Conservation (phyloP, 768 basidiomycete genomes). For the Trametes punicea region DNA sequence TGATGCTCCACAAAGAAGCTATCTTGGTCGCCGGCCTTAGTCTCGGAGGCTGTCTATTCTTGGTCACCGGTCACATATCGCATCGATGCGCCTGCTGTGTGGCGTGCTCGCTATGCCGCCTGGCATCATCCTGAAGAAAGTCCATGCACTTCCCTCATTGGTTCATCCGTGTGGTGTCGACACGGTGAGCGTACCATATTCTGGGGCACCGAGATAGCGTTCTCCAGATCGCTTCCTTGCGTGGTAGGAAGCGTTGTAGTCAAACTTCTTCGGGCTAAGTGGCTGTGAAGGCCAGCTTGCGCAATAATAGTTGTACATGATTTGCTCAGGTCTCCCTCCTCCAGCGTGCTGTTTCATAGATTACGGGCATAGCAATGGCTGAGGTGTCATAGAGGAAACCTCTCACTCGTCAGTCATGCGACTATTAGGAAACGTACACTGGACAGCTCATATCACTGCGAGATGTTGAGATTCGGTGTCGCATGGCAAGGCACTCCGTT, state of each 20-base stretch:
- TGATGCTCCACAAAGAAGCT: background rate
- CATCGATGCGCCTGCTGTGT: background rate
- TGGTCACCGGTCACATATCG: background rate
- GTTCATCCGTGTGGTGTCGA: background rate
- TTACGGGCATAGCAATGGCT: no score
- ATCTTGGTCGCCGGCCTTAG: background rate
- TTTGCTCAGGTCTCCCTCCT: no score
- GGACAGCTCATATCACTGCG: no score
- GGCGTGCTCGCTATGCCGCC: background rate
- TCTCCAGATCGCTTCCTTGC: background rate
- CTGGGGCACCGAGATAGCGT: background rate
- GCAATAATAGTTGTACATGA: no score
- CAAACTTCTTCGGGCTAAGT: background rate
- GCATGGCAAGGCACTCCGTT: no score
- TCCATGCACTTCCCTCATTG: background rate
- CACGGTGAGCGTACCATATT: background rate
- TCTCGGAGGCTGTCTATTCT: conserved; percentile 6
- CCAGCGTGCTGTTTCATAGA: no score
- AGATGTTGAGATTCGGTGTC: no score
- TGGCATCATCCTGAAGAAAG: conserved; percentile 11
- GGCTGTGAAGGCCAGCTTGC: background rate
- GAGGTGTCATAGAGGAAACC: no score
- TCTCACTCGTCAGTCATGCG: no score
- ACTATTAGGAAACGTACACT: no score
- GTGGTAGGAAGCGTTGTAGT: background rate